A percentile compares a stretch with the other conserved stretches of the same genome.
These are phyloP conservation scores for Cutaneotrichosporon arboriforme DNA, from an alignment of 1,284 basidiomycete species.

Conservation along the genomic window DNA sequence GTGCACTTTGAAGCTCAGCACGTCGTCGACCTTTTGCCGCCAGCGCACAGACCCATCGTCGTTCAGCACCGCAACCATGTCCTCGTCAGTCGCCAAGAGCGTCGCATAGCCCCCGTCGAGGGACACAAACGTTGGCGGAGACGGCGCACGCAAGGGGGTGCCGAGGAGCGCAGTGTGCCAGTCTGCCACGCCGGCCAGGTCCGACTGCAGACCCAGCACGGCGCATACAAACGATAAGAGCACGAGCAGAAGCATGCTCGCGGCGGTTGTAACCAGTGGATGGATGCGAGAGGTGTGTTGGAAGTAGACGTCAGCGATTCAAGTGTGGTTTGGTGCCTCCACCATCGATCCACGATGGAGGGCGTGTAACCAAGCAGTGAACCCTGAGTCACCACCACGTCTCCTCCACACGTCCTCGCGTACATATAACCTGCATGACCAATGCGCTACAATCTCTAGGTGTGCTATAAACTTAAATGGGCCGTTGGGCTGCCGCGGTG, in stretches of 20 bases:
- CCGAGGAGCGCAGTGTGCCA: slow-evolving; percentile 76
- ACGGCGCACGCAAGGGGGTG: slow-evolving; percentile 53
- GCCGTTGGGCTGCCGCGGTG: neutral
- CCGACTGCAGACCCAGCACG: slow-evolving; percentile 26
- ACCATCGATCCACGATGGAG: neutral
- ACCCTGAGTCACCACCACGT: neutral
- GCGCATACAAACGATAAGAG: slow-evolving; percentile 7
- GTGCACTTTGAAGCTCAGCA: slow-evolving; percentile 63
- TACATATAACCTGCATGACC: neutral
- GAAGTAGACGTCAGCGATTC: neutral
- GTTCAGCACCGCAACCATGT: slow-evolving; percentile 72
- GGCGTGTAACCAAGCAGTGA: too few relatives aligned
- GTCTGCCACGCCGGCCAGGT: slow-evolving; percentile 68
- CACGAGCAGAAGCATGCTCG: slow-evolving; percentile 3
- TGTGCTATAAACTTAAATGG: neutral
- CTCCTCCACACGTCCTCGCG: neutral
- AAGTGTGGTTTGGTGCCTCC: neutral
- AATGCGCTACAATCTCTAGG: slow-evolving; percentile 1
- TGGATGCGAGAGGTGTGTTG: neutral
- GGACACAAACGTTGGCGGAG: slow-evolving; percentile 42
- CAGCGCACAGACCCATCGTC: slow-evolving; percentile 69
- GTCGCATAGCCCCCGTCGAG: slow-evolving; percentile 16
- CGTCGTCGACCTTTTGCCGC: slow-evolving; percentile 70
- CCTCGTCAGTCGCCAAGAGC: slow-evolving; percentile 65
- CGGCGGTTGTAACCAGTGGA: neutral